Evolutionary conservation across 2,329 filamentous ascomycete species (phyloP), one percentile per base, ranked within the genome.

Genomic region (Pseudogymnoascus sp.): DNA sequence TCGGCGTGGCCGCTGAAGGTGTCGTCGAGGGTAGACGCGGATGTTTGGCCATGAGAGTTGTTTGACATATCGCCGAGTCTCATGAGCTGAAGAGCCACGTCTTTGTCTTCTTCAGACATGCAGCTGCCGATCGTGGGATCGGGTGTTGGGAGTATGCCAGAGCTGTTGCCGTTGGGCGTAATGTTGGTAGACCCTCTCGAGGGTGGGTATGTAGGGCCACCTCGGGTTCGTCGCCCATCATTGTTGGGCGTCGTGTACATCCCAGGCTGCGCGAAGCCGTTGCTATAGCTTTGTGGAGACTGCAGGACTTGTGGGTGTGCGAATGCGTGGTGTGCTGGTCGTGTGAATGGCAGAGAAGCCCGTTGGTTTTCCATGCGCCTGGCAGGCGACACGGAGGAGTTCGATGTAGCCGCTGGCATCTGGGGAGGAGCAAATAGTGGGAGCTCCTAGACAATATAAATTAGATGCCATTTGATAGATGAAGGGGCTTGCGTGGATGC

Each of bases 81-180:
- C 87, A 99, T 97, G 71, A 99, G 81, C 77, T 97, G 94, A 73
- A 97, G 88, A 63, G 94, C 94, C 66, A 97, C 94, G 76, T 99
- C 94, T 73, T 88, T 88, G 69, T 88, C 85, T 76, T 99, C 94
- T 73, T 99, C 94, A 12, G 93, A 97, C 75, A 99, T 93, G 75
- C 91, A 95, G 77, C 93, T 97, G 62, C 91, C 91, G 69, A 97
- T 90, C 11, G 94, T 99, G n/a, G 93, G 93, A 70, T 97, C 94
- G 25, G 94, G 94, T 1, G 94, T 99, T 18, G 92, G 92, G 67
- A 97, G 80, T 69, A 95, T 84, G 62, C 87, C 86, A 66, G 80
- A 73, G 60, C 73, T 77, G 59, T 77, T 74, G 67, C 78, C 76
- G 67, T 73, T 74, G 67, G 77, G 73, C 42, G 75, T 76, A 61